These are phyloP conservation scores for Salix dunnii DNA, from an alignment of 345 rosid species.

Conservation along the genomic window DNA sequence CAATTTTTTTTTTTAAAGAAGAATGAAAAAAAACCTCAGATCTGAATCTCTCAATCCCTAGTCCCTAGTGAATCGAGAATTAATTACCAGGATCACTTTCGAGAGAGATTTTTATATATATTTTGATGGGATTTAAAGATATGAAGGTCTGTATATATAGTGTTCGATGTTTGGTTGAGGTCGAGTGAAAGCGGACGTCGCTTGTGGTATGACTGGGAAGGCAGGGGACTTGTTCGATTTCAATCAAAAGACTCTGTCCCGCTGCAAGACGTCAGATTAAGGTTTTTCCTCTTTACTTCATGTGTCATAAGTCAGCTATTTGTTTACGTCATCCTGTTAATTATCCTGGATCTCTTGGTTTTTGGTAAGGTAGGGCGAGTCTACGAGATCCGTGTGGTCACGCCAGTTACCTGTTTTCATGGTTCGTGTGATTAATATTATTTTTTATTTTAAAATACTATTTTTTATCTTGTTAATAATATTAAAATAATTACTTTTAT, in stretches of 20 bases:
- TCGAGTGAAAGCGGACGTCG: background rate
- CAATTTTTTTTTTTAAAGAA: background rate
- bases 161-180: background rate
- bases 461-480: no score
- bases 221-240: background rate
- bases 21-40: slow-evolving; percentile 18
- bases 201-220: background rate
- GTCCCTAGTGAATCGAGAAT: background rate
- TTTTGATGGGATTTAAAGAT: background rate
- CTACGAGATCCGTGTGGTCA: background rate
- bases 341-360: background rate
- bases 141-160: background rate
- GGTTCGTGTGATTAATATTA: no score
- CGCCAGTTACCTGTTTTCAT: background rate
- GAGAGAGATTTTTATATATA: background rate
- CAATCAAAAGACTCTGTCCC: background rate
- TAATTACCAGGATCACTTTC: background rate
- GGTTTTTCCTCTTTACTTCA: background rate
- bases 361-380: background rate
- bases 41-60: slow-evolving; percentile 29
- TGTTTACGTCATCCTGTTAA: background rate
- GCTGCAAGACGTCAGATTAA: background rate
- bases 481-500: no score
- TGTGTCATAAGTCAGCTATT: background rate
- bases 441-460: no score